Evolutionary conservation across 768 basidiomycete genomes (phyloP).

Genomic region (Rossbeevera mucosa): DNA sequence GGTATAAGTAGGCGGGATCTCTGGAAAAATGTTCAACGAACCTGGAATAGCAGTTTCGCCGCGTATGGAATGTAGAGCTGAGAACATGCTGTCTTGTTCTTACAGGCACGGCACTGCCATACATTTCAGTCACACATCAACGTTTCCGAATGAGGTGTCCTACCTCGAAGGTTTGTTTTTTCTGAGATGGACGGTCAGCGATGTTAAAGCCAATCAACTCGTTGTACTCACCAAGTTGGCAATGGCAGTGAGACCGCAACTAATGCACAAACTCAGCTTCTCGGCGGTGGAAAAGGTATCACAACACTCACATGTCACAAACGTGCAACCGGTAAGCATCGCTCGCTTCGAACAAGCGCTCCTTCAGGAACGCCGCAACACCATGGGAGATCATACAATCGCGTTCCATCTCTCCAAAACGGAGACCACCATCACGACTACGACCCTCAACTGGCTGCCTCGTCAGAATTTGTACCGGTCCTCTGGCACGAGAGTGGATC

Average conservation of each 20-base stretch:
- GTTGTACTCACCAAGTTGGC: constrained; percentile 77
- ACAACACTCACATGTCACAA: constrained; percentile 80
- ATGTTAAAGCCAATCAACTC: constrained; percentile 7
- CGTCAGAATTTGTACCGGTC: constrained; percentile 96
- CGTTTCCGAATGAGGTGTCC: constrained; percentile 4
- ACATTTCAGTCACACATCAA: constrained; percentile 2
- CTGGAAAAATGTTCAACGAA: constrained; percentile 27
- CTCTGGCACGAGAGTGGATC: constrained; percentile 95
- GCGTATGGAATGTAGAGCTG: constrained; percentile 95
- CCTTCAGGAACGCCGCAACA: constrained; percentile 96
- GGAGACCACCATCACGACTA: constrained; percentile 96
- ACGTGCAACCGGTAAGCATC: constrained; percentile 93
- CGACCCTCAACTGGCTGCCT: constrained; percentile 98
- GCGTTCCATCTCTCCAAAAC: constrained; percentile 99
- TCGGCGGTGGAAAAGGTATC: neutral
- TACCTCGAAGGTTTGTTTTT: constrained; percentile 97
- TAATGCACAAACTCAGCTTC: constrained; percentile 28
- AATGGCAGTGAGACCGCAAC: constrained; percentile 94
- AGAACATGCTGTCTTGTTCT: constrained; percentile 93
- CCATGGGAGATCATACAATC: constrained; percentile 99
- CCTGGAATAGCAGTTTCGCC: constrained; percentile 95
- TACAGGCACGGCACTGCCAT: constrained; percentile 82
- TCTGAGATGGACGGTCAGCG: constrained; percentile 38
- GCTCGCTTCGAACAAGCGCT: constrained; percentile 90
- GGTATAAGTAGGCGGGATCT: neutral